Evolutionary conservation across 768 basidiomycete genomes (phyloP).

Genomic region (Tricholoma flavovirens): DNA sequence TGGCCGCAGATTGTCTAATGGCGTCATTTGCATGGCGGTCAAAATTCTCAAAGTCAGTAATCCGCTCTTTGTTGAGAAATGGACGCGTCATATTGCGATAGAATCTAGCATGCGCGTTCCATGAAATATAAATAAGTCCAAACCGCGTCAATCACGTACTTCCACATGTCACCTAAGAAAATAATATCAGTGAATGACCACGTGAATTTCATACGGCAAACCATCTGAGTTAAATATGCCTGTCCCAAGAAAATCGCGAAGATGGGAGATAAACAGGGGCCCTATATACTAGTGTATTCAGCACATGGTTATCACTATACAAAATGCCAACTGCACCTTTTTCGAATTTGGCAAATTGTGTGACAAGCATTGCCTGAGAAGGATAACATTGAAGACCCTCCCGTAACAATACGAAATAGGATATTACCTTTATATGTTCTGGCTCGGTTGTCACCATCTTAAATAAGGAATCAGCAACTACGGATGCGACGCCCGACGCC

Average conservation of each 20-base stretch:
- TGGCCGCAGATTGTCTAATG: slow-evolving; percentile 33
- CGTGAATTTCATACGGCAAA: not conserved
- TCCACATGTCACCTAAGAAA: slow-evolving; percentile 31
- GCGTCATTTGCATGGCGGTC: slow-evolving; percentile 41
- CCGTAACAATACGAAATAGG: not conserved
- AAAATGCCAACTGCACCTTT: slow-evolving; percentile 10
- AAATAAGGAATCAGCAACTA: not conserved
- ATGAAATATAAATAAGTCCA: not conserved
- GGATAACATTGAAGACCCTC: not conserved
- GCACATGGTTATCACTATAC: not conserved
- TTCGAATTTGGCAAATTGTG: not conserved
- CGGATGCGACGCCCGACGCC: not conserved
- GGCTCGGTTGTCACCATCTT: not conserved
- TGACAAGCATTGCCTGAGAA: not conserved
- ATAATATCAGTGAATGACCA: not conserved
- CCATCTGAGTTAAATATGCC: not conserved
- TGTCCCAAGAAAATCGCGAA: not conserved
- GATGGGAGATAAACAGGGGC: not conserved
- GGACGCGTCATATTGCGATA: slow-evolving; percentile 62
- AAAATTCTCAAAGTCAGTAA: slow-evolving; percentile 56
- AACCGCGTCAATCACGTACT: slow-evolving; percentile 16
- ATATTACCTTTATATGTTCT: not conserved
- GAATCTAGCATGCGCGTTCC: slow-evolving; percentile 30
- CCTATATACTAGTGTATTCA: not conserved
- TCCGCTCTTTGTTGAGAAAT: slow-evolving; percentile 55